phyloP scores from a whole-genome alignment of 768 basidiomycete species.

The Trametes maxima region DNA sequence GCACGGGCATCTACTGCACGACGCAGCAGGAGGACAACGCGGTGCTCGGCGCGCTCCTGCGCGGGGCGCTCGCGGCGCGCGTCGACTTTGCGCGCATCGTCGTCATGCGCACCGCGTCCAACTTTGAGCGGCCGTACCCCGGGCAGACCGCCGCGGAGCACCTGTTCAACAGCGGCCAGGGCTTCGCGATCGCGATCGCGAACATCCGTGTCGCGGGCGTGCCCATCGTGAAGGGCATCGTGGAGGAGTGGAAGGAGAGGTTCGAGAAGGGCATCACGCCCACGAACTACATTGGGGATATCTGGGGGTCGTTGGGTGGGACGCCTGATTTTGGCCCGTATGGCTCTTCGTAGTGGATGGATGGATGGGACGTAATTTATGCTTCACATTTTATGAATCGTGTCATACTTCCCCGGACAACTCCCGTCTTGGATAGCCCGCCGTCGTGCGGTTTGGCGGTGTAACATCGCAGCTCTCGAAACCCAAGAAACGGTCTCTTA shows the following conservation, averaged over 20 bases:
- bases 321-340: slow-evolving; percentile 31
- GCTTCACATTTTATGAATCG: no score
- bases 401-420: no score
- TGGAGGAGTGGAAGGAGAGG: slow-evolving; percentile 36
- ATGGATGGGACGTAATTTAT: no score
- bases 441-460: no score
- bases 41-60: slow-evolving; percentile 39
- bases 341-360: no score
- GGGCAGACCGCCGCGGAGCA: slow-evolving; percentile 29
- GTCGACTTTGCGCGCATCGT: slow-evolving; percentile 43
- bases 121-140: slow-evolving; percentile 36
- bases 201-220: slow-evolving; percentile 42
- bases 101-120: slow-evolving; percentile 41
- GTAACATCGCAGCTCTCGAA: no score
- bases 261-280: slow-evolving; percentile 39
- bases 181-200: slow-evolving; percentile 36
- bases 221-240: slow-evolving; percentile 40
- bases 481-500: no score
- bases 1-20: slow-evolving; percentile 36
- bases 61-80: slow-evolving; percentile 34
- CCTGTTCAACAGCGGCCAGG: slow-evolving; percentile 36
- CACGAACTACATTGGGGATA: slow-evolving; percentile 35
- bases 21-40: slow-evolving; percentile 47
- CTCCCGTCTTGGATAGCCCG: no score
- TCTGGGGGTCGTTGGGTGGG: slow-evolving; percentile 34